Evolutionary conservation across 176 grass and related monocot genomes (phyloP).

Genomic region (Paspalum vaginatum): DNA sequence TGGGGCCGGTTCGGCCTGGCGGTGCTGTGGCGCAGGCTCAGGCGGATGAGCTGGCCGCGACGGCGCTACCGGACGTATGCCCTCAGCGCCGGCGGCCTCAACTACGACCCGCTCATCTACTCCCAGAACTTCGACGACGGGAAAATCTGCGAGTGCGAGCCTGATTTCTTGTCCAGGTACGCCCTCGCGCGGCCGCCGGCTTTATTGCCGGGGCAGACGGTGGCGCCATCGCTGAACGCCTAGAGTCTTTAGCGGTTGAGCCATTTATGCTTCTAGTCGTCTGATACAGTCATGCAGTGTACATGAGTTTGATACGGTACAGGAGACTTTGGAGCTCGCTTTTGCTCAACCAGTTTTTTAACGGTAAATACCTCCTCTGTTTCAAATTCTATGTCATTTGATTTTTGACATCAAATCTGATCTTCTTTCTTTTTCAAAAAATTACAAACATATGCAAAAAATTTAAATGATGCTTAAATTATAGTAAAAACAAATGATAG

Average conservation of each 20-base stretch:
- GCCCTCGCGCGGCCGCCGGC: constrained; percentile 1
- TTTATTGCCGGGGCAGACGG: neutral
- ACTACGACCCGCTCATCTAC: constrained; percentile 66
- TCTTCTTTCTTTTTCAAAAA: too few relatives aligned
- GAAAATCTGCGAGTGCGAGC: constrained; percentile 27
- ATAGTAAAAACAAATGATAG: too few relatives aligned
- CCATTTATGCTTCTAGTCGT: neutral
- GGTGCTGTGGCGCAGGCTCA: constrained; percentile 48
- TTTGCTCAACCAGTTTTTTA: too few relatives aligned
- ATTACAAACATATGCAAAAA: too few relatives aligned
- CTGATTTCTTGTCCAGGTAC: constrained; percentile 52
- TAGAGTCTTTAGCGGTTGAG: constrained; percentile 7
- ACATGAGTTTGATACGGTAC: neutral
- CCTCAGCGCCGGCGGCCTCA: constrained; percentile 50
- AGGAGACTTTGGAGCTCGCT: too few relatives aligned
- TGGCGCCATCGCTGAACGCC: neutral
- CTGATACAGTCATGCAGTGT: neutral
- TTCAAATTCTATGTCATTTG: too few relatives aligned
- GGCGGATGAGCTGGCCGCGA: constrained; percentile 21
- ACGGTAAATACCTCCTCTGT: too few relatives aligned
- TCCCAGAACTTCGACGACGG: constrained; percentile 67
- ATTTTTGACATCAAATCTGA: too few relatives aligned
- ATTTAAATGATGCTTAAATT: too few relatives aligned
- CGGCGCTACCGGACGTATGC: constrained; percentile 23
- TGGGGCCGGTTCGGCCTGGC: constrained; percentile 41